Conservation (phyloP, 192 early-diverging fungal species). For the Coemansia aciculifera region DNA sequence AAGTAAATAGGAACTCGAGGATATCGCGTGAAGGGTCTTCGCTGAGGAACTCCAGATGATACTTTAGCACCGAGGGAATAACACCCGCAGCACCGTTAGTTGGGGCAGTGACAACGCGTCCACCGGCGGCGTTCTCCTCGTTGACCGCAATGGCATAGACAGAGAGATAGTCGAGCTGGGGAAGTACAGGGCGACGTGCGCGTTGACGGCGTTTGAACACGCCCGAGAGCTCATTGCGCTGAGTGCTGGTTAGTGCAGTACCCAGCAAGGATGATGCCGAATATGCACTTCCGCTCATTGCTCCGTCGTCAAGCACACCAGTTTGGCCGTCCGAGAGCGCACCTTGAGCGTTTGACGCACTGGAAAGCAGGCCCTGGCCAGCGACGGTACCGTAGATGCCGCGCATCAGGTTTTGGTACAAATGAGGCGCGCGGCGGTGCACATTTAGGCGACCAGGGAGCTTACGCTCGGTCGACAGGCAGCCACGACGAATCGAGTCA, state of each 20-base stretch:
- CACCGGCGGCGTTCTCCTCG: slow-evolving; percentile 83
- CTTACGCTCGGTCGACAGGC: slow-evolving; percentile 60
- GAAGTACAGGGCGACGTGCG: slow-evolving; percentile 56
- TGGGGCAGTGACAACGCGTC: slow-evolving; percentile 89
- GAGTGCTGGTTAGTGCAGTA: slow-evolving; percentile 40
- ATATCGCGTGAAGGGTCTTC: slow-evolving; percentile 79
- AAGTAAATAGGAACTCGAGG: slow-evolving; percentile 89
- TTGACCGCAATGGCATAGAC: slow-evolving; percentile 96
- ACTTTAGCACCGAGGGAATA: slow-evolving; percentile 93
- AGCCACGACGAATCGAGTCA: slow-evolving; percentile 75
- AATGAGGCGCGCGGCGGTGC: slow-evolving; percentile 77
- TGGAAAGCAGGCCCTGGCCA: slow-evolving; percentile 28
- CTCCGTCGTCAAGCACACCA: background rate
- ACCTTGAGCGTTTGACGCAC: slow-evolving; percentile 7
- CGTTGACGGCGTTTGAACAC: slow-evolving; percentile 47
- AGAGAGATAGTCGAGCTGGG: slow-evolving; percentile 87
- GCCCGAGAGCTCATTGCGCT: slow-evolving; percentile 43
- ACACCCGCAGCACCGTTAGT: slow-evolving; percentile 96
- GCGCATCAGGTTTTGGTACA: slow-evolving; percentile 84
- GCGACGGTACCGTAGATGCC: slow-evolving; percentile 61
- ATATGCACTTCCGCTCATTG: background rate
- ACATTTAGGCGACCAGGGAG: slow-evolving; percentile 85
- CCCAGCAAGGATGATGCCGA: slow-evolving; percentile 21
- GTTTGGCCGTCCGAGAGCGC: slow-evolving; percentile 20
- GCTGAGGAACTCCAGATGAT: slow-evolving; percentile 94